phyloP scores from a whole-genome alignment of 1,139 yeast genomes.

The Scheffersomyces stambukii region DNA sequence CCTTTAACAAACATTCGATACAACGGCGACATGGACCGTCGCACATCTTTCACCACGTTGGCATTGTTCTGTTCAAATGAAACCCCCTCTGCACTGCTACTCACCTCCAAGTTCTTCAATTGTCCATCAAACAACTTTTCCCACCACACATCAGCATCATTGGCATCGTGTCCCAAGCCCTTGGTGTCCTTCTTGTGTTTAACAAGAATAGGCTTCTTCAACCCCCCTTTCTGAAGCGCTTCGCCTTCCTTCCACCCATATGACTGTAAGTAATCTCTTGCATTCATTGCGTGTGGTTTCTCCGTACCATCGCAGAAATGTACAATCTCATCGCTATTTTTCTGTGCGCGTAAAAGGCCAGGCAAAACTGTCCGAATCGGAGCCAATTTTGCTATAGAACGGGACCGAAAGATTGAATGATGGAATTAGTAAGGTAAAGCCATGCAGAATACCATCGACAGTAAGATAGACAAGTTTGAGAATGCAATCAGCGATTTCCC shows the following conservation, averaged over 20 bases:
- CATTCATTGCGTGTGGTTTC: slow-evolving; percentile 53
- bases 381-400: too few species aligned
- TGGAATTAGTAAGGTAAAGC: too few species aligned
- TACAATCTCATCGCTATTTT: neutral
- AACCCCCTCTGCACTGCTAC: slow-evolving; percentile 18
- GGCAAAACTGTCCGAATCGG: too few species aligned
- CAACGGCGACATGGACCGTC: slow-evolving; percentile 54
- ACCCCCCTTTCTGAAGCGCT: slow-evolving; percentile 74
- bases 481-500: too few species aligned
- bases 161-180: slow-evolving; percentile 74
- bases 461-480: too few species aligned
- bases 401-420: too few species aligned
- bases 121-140: slow-evolving; percentile 92
- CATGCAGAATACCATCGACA: too few species aligned
- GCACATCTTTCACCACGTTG: slow-evolving; percentile 24
- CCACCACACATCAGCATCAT: slow-evolving; percentile 93
- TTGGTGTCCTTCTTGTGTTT: slow-evolving; percentile 87
- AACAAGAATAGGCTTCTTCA: slow-evolving; percentile 81
- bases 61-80: slow-evolving; percentile 42
- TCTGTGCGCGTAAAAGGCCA: too few species aligned
- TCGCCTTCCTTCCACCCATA: slow-evolving; percentile 94
- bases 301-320: neutral
- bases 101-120: slow-evolving; percentile 70
- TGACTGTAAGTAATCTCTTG: slow-evolving; percentile 64
- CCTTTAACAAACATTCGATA: slow-evolving; percentile 82